Evolutionary conservation across 805 yeast species (phyloP).

Genomic region (Nakazawaea pomicola): DNA sequence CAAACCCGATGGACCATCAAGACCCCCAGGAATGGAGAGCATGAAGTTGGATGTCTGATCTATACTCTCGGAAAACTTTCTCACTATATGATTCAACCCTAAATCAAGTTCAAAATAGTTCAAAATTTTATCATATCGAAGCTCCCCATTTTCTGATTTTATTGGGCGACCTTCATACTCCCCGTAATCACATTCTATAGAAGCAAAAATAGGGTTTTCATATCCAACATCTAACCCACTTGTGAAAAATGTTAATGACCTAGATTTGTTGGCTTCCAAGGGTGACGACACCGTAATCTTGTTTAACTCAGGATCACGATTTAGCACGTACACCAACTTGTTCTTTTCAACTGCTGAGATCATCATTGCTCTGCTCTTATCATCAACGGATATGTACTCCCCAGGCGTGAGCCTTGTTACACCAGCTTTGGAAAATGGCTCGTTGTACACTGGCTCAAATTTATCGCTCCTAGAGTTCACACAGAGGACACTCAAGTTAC

Average conservation of each 20-base stretch:
- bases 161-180: slow-evolving; percentile 19
- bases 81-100: slow-evolving; percentile 74
- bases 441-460: slow-evolving; percentile 45
- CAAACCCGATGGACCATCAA: slow-evolving; percentile 68
- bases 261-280: slow-evolving; percentile 55
- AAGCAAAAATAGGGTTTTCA: slow-evolving; percentile 82
- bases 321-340: slow-evolving; percentile 65
- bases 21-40: slow-evolving; percentile 66
- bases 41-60: slow-evolving; percentile 42
- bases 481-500: slow-evolving; percentile 54
- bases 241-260: slow-evolving; percentile 45
- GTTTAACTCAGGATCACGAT: slow-evolving; percentile 40
- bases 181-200: slow-evolving; percentile 60
- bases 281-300: slow-evolving; percentile 61
- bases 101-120: slow-evolving; percentile 79
- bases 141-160: slow-evolving; percentile 12
- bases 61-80: slow-evolving; percentile 38
- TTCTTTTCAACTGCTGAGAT: slow-evolving; percentile 68
- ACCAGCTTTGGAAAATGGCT: slow-evolving; percentile 72
- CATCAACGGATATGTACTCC: slow-evolving; percentile 63
- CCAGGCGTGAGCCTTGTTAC: slow-evolving; percentile 75
- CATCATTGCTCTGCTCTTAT: slow-evolving; percentile 64
- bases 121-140: slow-evolving; percentile 28
- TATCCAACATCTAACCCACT: slow-evolving; percentile 68
- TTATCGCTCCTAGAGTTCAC: slow-evolving; percentile 31